Conservation (phyloP, 176 grass and related monocot species). For the Dactylis glomerata region DNA sequence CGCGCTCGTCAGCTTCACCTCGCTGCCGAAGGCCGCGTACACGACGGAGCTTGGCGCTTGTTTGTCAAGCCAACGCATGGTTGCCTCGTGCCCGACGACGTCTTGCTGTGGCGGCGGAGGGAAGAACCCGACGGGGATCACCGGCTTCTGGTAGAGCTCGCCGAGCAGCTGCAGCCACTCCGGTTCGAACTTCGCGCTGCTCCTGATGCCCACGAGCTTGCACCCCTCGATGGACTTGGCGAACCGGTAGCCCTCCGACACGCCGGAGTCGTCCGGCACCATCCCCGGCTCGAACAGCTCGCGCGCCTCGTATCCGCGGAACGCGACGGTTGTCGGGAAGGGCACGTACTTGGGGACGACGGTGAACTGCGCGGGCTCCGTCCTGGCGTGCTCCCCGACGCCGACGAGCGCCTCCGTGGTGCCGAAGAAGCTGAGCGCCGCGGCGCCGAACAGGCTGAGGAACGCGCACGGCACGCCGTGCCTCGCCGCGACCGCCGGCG, state of each 20-base stretch:
- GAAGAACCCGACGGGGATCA: slow-evolving; percentile 52
- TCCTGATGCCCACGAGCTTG: slow-evolving; percentile 46
- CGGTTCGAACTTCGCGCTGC: slow-evolving; percentile 33
- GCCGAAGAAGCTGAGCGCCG: slow-evolving; percentile 34
- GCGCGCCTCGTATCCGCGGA: slow-evolving; percentile 41
- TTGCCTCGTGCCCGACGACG: background rate
- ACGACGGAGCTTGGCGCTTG: slow-evolving; percentile 44
- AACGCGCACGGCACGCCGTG: slow-evolving; percentile 54
- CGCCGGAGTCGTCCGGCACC: slow-evolving; percentile 31
- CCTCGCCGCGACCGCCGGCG: slow-evolving; percentile 29
- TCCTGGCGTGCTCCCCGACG: background rate
- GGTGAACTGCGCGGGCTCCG: slow-evolving; percentile 29
- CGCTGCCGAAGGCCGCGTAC: slow-evolving; percentile 72
- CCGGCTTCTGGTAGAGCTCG: slow-evolving; percentile 36
- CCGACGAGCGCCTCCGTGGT: background rate
- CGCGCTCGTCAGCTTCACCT: slow-evolving; percentile 41
- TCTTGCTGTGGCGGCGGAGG: slow-evolving; percentile 28
- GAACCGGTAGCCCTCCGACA: slow-evolving; percentile 49
- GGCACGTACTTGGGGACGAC: slow-evolving; percentile 40
- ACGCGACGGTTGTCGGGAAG: slow-evolving; percentile 39
- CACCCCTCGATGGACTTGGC: slow-evolving; percentile 36
- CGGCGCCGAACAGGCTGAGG: slow-evolving; percentile 33
- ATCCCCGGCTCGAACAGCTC: slow-evolving; percentile 1
- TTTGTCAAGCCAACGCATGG: slow-evolving; percentile 37
- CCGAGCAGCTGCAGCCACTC: slow-evolving; percentile 42